Base-by-base conservation (phyloP, 441 rosid species). In the Mallotus japonicus region DNA sequence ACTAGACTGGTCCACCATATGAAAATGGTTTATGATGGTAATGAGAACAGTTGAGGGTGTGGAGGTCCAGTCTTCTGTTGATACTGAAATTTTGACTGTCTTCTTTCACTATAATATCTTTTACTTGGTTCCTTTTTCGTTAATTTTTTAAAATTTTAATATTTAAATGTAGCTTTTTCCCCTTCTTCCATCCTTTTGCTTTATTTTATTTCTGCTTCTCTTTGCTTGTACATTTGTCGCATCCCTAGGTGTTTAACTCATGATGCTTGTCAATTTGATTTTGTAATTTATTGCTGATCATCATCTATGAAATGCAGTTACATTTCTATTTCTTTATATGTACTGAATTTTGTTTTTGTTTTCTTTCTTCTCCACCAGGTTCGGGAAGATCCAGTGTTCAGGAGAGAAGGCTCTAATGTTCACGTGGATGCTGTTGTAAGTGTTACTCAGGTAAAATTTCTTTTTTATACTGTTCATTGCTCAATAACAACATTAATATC, bases 351-450 rank as follows among this genome's bases (percentile, higher is more conserved):
- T 9, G 4, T 49, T 6, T 4, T 58, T 65, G 20, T 75, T 49
- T 11, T 60, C 51, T 76, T 42, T 24, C 67, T 8, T 24, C 40
- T 32, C 17, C 50, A 70, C 69, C 74, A 95, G 99, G 97, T 95
- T 55, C 90, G 90, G 44, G 95, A 93, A 81, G 99, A 95, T 81
- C 97, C 98, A 56, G 90, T 95, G 60, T 96, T 96, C 84, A 98
- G 97, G 34, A 88, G 98, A 87, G 96, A 93, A 72, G 97, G 97
- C 64, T 86, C 96, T 12, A 86, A 92, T 76, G 88, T 93, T 83
- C 98, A 93, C 74, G 97, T 93, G 51, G 97, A 96, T 80, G 78
- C 96, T 57, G 91, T 88, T 81, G 72, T 96, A 67, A 85, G 87
- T 81, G 83, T 93, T 67, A 87, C 96, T 60, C 97, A 93, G 98